Evolutionary conservation across 129 eudicot species (phyloP).

Genomic region (Tagetes erecta): DNA sequence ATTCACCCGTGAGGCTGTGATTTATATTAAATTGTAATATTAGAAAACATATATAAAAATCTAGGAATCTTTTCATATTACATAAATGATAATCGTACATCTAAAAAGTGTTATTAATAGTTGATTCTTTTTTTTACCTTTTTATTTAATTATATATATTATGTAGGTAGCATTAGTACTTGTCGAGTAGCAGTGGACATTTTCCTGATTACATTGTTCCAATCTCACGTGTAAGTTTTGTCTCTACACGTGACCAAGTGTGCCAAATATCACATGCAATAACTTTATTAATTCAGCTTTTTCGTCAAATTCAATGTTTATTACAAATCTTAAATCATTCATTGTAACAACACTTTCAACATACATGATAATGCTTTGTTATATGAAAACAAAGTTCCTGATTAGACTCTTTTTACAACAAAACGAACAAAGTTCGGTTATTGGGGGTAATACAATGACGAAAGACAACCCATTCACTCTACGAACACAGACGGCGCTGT

Average conservation of each 20-base stretch:
- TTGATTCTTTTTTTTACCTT: slow-evolving; percentile 20
- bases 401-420: no score
- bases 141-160: slow-evolving; percentile 9
- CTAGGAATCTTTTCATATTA: slow-evolving; percentile 9
- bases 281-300: slow-evolving; percentile 16
- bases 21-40: neutral
- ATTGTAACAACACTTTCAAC: neutral
- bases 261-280: slow-evolving; percentile 37
- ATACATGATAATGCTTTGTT: neutral
- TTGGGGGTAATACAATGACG: no score
- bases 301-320: slow-evolving; percentile 13
- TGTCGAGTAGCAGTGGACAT: slow-evolving; percentile 39
- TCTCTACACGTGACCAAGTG: slow-evolving; percentile 40
- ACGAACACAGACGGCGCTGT: no score
- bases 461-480: no score
- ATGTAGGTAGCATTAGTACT: slow-evolving; percentile 28
- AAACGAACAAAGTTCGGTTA: no score
- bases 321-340: neutral
- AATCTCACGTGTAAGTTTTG: slow-evolving; percentile 40
- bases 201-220: slow-evolving; percentile 38
- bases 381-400: neutral
- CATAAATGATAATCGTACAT: slow-evolving; percentile 7
- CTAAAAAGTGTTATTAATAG: slow-evolving; percentile 10
- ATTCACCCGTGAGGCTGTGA: no score
- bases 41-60: neutral